Conservation (phyloP, 1,284 basidiomycete species). For the Austroboletus rostrupii region DNA sequence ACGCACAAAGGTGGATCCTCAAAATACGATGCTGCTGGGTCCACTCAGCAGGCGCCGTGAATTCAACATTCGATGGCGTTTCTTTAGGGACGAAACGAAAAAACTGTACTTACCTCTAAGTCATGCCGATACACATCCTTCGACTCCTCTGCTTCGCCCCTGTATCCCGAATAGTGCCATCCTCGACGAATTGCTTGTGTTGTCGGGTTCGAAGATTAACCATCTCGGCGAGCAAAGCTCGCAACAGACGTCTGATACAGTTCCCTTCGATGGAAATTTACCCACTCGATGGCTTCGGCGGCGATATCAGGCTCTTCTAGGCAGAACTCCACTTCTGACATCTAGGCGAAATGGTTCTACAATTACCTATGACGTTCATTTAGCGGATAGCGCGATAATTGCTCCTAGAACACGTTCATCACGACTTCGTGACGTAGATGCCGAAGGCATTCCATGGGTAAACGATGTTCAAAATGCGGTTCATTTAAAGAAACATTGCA, state of each 20-base stretch:
- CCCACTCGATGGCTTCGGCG: conserved; percentile 61
- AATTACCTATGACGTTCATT: conserved; percentile 28
- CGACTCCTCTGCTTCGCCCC: conserved; percentile 29
- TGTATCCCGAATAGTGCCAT: conserved; percentile 44
- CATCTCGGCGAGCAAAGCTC: conserved; percentile 9
- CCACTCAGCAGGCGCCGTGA: conserved; percentile 67
- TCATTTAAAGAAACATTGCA: conserved; percentile 1
- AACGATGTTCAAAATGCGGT: conserved; percentile 10
- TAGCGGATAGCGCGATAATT: conserved; percentile 28
- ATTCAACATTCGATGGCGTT: conserved; percentile 68
- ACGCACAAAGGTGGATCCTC: conserved; percentile 53
- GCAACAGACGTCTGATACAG: conserved; percentile 5
- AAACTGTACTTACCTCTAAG: conserved; percentile 51
- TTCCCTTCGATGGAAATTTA: conserved; percentile 27
- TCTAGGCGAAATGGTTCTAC: conserved; percentile 23
- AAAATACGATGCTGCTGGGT: conserved; percentile 58
- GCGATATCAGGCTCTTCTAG: conserved; percentile 59
- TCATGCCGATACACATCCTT: conserved; percentile 1
- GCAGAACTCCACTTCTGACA: conserved; percentile 52
- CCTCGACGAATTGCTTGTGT: conserved; percentile 44
- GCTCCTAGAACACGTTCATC: conserved; percentile 13
- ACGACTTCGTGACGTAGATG: conserved; percentile 26
- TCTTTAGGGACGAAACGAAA: conserved; percentile 51
- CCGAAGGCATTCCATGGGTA: conserved; percentile 36
- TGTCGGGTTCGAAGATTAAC: conserved; percentile 36